phyloP scores from a whole-genome alignment of 768 basidiomycete species.

The Grammothele lineata region DNA sequence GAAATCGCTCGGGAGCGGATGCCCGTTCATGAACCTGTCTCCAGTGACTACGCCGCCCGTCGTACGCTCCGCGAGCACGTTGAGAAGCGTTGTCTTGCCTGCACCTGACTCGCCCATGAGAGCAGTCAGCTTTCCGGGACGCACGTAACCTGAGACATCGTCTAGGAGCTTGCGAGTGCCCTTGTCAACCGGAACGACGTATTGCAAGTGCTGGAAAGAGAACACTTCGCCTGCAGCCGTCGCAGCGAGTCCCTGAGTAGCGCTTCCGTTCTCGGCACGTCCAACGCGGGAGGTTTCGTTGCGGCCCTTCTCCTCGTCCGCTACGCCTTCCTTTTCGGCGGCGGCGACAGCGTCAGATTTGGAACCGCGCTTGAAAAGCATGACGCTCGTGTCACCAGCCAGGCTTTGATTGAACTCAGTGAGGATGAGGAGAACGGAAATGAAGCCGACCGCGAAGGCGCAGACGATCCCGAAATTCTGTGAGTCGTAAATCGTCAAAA shows the following conservation, averaged over 20 bases:
- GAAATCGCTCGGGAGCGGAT: slow-evolving; percentile 42
- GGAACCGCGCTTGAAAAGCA: slow-evolving; percentile 64
- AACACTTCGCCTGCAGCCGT: slow-evolving; percentile 49
- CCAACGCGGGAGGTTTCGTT: background rate
- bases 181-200: slow-evolving; percentile 53
- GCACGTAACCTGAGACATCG: slow-evolving; percentile 74
- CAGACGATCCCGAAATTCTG: slow-evolving; percentile 67
- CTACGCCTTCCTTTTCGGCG: too few relatives aligned
- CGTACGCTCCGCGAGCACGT: slow-evolving; percentile 41
- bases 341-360: slow-evolving; percentile 20
- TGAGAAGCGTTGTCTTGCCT: slow-evolving; percentile 51
- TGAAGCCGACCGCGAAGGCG: slow-evolving; percentile 59
- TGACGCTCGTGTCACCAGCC: slow-evolving; percentile 36
- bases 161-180: slow-evolving; percentile 54
- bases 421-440: slow-evolving; percentile 50
- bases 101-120: slow-evolving; percentile 65
- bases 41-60: slow-evolving; percentile 36
- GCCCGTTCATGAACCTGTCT: slow-evolving; percentile 42
- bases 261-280: background rate
- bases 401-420: slow-evolving; percentile 48
- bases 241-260: background rate
- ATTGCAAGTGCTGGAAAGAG: slow-evolving; percentile 74
- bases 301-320: slow-evolving; percentile 28
- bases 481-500: too few relatives aligned
- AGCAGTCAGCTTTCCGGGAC: slow-evolving; percentile 76